phyloP scores from a whole-genome alignment of 1,284 basidiomycete species.

The Irpex sp. region DNA sequence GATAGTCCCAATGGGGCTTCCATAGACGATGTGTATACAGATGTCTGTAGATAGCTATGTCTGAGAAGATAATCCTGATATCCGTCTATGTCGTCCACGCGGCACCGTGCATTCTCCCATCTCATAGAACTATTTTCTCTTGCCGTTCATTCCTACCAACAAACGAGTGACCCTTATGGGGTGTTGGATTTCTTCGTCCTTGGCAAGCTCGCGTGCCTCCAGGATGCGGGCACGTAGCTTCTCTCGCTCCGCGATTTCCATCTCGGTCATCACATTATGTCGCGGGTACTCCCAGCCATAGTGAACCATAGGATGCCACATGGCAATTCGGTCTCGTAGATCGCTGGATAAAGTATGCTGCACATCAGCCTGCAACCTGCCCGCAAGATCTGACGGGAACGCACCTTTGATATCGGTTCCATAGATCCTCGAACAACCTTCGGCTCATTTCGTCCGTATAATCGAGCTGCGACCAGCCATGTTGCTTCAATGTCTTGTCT shows the following conservation, averaged over 20 bases:
- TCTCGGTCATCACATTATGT: slow-evolving; percentile 60
- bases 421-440: slow-evolving; percentile 57
- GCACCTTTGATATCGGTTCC: slow-evolving; percentile 59
- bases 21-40: too few species aligned
- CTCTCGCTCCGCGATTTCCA: slow-evolving; percentile 66
- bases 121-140: neutral
- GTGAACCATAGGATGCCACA: slow-evolving; percentile 63
- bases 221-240: slow-evolving; percentile 59
- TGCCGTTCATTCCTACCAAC: slow-evolving; percentile 56
- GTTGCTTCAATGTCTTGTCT: slow-evolving; percentile 43
- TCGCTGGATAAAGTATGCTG: slow-evolving; percentile 39
- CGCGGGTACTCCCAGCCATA: slow-evolving; percentile 61
- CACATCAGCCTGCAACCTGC: slow-evolving; percentile 1
- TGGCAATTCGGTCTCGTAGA: slow-evolving; percentile 61
- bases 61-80: too few species aligned
- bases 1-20: too few species aligned
- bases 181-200: slow-evolving; percentile 50
- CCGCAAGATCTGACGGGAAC: slow-evolving; percentile 19
- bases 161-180: slow-evolving; percentile 58
- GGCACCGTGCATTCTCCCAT: too few species aligned
- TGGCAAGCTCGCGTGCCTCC: slow-evolving; percentile 50
- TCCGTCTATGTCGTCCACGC: too few species aligned
- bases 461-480: slow-evolving; percentile 68
- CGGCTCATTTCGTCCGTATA: slow-evolving; percentile 51
- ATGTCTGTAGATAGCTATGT: too few species aligned